A percentile compares a stretch with the other conserved stretches of the same genome.
Conservation (phyloP, 495 filamentous ascomycete species). For the Letharia columbiana region DNA sequence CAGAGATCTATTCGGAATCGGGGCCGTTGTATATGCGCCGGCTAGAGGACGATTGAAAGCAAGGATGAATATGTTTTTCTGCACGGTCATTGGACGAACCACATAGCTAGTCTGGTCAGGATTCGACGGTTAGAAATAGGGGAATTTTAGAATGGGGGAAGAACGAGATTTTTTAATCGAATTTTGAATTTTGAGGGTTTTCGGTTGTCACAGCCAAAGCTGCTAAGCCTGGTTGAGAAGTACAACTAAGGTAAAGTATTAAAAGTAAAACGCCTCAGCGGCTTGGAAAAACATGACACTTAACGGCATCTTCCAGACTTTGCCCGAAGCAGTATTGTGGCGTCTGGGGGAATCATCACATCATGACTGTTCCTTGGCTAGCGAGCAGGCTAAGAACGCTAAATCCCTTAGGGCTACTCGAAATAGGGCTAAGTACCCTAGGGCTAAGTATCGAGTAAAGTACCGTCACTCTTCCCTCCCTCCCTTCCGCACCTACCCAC, state of each 20-base stretch:
- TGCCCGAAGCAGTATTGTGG: background rate
- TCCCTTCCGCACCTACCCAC: background rate
- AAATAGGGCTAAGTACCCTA: too few relatives aligned
- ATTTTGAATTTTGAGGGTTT: too few relatives aligned
- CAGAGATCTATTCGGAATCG: background rate
- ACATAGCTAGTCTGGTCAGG: background rate
- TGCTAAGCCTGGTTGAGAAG: too few relatives aligned
- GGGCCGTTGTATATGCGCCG: constrained; percentile 1
- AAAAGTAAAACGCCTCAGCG: background rate
- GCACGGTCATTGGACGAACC: background rate
- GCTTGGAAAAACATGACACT: background rate
- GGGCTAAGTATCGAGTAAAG: too few relatives aligned
- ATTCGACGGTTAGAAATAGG: background rate
- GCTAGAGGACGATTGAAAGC: background rate
- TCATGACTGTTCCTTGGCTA: too few relatives aligned
- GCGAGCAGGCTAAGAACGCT: too few relatives aligned
- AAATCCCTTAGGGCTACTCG: too few relatives aligned
- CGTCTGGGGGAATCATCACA: background rate
- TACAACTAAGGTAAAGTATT: too few relatives aligned
- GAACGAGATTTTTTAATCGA: too few relatives aligned
- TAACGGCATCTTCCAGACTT: background rate
- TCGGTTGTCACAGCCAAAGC: too few relatives aligned
- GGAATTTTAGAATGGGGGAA: too few relatives aligned
- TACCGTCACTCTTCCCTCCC: background rate
- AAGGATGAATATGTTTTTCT: background rate